phyloP scores from a whole-genome alignment of 2,329 filamentous ascomycete genomes.

The Cucurbitaria berberidis region DNA sequence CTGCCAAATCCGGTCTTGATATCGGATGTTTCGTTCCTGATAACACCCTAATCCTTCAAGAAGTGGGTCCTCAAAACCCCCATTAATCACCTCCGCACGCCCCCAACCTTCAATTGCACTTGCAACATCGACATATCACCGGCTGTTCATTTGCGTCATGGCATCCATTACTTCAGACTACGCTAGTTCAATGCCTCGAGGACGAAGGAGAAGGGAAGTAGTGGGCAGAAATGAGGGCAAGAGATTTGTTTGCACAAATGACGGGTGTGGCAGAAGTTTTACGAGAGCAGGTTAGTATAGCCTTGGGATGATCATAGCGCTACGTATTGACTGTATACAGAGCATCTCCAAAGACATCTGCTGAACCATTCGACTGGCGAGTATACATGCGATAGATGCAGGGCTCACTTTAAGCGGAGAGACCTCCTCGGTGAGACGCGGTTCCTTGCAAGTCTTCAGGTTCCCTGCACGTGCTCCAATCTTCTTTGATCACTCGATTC shows the following conservation, averaged over 20 bases:
- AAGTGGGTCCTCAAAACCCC: conserved; percentile 21
- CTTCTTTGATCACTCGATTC: conserved; percentile 3
- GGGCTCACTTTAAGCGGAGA: conserved; percentile 65
- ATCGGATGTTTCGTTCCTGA: conserved; percentile 19
- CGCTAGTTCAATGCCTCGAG: conserved; percentile 55
- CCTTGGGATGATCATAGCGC: not conserved
- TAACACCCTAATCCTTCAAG: conserved; percentile 15
- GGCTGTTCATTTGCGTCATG: conserved; percentile 18
- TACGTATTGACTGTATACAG: conserved; percentile 44
- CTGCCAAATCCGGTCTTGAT: conserved; percentile 16
- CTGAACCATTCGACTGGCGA: conserved; percentile 74
- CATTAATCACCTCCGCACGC: conserved; percentile 29
- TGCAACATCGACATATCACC: conserved; percentile 15
- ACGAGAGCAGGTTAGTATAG: conserved; percentile 70
- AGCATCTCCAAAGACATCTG: conserved; percentile 94
- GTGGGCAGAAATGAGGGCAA: conserved; percentile 53
- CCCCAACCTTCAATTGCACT: conserved; percentile 39
- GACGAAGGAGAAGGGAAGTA: conserved; percentile 69
- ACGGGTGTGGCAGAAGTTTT: conserved; percentile 91
- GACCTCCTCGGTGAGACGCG: conserved; percentile 61
- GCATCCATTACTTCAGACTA: conserved; percentile 21
- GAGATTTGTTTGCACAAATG: conserved; percentile 71
- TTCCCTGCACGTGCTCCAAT: conserved; percentile 15
- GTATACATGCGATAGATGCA: conserved; percentile 64
- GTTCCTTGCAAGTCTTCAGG: no score